Conservation (phyloP, 148 eudicot genomes). For the Arctostaphylos glauca region DNA sequence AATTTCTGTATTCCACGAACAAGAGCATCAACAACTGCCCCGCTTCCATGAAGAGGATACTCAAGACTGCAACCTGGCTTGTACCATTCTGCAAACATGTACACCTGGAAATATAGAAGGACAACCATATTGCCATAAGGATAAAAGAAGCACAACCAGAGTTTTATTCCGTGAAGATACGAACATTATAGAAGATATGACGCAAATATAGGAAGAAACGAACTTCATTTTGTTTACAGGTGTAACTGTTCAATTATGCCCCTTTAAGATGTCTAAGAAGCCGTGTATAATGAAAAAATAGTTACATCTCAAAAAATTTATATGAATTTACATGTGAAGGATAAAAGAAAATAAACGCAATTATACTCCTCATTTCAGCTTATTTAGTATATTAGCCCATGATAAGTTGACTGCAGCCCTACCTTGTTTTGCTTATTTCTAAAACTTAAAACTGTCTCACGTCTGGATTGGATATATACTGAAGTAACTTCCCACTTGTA, state of each 20-base stretch:
- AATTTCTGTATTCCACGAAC: slow-evolving; percentile 83
- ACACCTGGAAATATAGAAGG: slow-evolving; percentile 49
- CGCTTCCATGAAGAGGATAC: slow-evolving; percentile 92
- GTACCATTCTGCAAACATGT: slow-evolving; percentile 99
- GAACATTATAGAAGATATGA: neutral
- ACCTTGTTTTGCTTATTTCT: neutral
- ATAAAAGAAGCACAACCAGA: slow-evolving; percentile 10
- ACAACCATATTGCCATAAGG: neutral
- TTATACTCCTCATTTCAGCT: neutral
- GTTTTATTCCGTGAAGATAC: neutral
- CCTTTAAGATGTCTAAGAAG: neutral
- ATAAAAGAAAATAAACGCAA: neutral
- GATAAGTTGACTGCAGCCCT: neutral
- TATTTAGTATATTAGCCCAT: neutral
- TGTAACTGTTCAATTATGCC: neutral
- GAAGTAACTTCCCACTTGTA: neutral
- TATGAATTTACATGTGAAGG: neutral
- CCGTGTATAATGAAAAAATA: neutral
- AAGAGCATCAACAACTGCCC: slow-evolving; percentile 84
- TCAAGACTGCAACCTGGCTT: slow-evolving; percentile 90
- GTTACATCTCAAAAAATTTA: neutral
- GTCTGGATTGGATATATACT: no score
- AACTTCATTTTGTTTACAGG: neutral
- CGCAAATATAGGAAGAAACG: neutral
- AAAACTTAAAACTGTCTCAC: slow-evolving; percentile 2